A percentile compares a stretch with the other conserved stretches of the same genome.
These are phyloP conservation scores for Musa troglodytarum DNA, from an alignment of 176 grass and related monocot genomes.

Conservation along the genomic window DNA sequence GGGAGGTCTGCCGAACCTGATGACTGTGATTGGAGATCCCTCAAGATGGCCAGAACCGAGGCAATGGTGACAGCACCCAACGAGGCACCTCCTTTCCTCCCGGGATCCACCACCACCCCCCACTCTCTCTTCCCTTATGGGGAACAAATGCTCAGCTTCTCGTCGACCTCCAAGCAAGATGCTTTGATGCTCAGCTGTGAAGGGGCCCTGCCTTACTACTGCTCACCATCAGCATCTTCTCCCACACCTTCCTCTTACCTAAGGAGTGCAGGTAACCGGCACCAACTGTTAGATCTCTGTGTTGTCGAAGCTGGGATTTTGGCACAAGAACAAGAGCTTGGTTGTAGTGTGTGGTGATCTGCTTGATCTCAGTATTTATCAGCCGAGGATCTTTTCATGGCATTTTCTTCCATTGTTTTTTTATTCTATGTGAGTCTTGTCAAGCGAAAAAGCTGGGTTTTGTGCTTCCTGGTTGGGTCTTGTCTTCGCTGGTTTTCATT, in stretches of 20 bases:
- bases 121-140: constrained; percentile 29
- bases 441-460: constrained; percentile 47
- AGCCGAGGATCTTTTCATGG: constrained; percentile 25
- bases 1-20: constrained; percentile 29
- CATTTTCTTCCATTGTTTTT: constrained; percentile 13
- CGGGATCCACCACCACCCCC: constrained; percentile 10
- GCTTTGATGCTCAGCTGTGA: constrained; percentile 13
- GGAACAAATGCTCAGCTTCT: constrained; percentile 42
- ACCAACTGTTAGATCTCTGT: constrained; percentile 1
- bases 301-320: constrained; percentile 23
- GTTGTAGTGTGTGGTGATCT: constrained; percentile 9
- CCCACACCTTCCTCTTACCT: constrained; percentile 24
- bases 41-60: constrained; percentile 36
- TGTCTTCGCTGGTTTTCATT: constrained; percentile 39
- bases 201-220: constrained; percentile 23
- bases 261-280: constrained; percentile 28
- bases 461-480: constrained; percentile 25
- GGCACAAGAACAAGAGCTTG: too few relatives aligned
- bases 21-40: constrained; percentile 20
- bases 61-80: constrained; percentile 6
- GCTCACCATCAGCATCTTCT: constrained; percentile 18
- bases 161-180: constrained; percentile 23
- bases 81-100: constrained; percentile 10
- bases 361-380: constrained; percentile 11
- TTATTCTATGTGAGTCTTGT: constrained; percentile 36